These are phyloP conservation scores for Cladophialophora yegresii DNA, from an alignment of 2,329 filamentous ascomycete genomes.

Conservation along the genomic window DNA sequence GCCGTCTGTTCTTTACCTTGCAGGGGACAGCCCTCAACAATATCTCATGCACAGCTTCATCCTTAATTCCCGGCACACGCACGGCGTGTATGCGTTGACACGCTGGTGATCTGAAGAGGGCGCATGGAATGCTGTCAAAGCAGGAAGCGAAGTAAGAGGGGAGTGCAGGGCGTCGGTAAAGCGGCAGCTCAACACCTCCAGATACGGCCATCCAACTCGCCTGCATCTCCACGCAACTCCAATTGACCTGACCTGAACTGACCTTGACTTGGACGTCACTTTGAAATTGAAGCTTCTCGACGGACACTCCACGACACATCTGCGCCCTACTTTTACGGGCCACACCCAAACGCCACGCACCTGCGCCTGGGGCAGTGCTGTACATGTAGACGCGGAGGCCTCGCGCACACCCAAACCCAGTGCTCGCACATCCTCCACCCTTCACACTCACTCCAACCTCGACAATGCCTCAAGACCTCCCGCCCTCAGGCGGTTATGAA, in stretches of 20 bases:
- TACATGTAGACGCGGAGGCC: conserved; percentile 16
- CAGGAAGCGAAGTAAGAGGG: too few relatives aligned
- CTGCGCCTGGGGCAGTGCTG: background rate
- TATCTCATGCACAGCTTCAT: too few relatives aligned
- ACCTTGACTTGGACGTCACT: conserved; percentile 15
- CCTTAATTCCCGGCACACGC: too few relatives aligned
- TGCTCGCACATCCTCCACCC: background rate
- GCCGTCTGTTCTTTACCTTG: background rate
- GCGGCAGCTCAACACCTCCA: background rate
- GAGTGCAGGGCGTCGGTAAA: background rate
- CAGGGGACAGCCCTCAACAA: too few relatives aligned
- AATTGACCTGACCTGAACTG: conserved; percentile 15
- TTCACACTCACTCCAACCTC: background rate
- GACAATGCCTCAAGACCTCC: conserved; percentile 96
- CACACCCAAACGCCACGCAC: background rate
- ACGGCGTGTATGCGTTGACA: too few relatives aligned
- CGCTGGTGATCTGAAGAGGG: too few relatives aligned
- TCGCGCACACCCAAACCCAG: background rate
- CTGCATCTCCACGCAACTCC: background rate
- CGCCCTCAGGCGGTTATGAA: conserved; percentile 89
- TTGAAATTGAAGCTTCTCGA: background rate
- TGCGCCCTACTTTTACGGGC: background rate
- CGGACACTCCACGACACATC: background rate
- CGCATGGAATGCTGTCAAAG: too few relatives aligned
- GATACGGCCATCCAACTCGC: background rate